Base-by-base conservation (phyloP, 768 basidiomycete species). In the Lyophyllum decastes region DNA sequence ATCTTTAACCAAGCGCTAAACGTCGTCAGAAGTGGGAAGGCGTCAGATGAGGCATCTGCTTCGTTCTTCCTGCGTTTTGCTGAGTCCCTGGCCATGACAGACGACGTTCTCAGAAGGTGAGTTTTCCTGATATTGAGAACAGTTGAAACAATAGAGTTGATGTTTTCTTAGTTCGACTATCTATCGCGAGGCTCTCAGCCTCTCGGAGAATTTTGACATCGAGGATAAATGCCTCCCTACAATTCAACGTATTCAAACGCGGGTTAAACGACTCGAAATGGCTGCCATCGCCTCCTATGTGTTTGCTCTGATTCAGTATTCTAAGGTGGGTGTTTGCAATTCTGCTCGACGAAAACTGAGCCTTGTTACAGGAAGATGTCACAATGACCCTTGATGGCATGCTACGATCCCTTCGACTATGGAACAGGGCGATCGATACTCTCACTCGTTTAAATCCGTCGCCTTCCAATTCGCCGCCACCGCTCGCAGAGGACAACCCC, bases 361-460 rank as follows among this genome's bases (percentile, higher is more conserved):
- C 51, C 44, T 26, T 53, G 33, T 16, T 40, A 19, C 47, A 94
- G 90, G 84, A 88, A 45, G 85, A 94, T 47, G 72, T 82, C 0
- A 73, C 81, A 0, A 73, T 77, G 4, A 81, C 86, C 2, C 65
- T 93, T 16, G 76, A 81, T 45, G 80, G 80, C 19, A 73, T 88
- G 60, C 73, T 90, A 12, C 89, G 90, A 61, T 83, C 89, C 0
- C 77, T 94, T 49, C 84, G 92, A 17, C 72, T 95, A 1, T 93
- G 88, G 86, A 91, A 90, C 67, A 84, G 90, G 25, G 92, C 93
- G 3, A 72, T 86, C 14, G 92, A 92, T 21, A 81, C 82, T 0
- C 68, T 93, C 0, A 70, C 82, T 6, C 85, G 90, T 27, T 75
- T 92, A 4, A 75, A 71, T n/a, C 81, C 81, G 17, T 68, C 72